These are phyloP conservation scores for Cydonia oblonga DNA, from an alignment of 331 rosid genomes.

Conservation along the genomic window DNA sequence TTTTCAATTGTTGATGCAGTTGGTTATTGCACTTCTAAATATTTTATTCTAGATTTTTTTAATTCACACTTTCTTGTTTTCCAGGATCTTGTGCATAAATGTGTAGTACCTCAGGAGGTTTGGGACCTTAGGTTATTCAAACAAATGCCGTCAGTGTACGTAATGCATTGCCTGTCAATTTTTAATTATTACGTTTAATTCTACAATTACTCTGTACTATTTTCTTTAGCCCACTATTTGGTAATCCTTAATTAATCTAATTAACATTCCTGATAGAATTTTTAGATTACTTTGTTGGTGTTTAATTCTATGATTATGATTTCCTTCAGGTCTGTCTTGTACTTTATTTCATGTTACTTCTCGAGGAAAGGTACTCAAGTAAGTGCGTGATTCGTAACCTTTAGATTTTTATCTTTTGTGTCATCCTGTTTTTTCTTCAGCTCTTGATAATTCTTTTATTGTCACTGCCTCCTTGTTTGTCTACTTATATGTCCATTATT, in stretches of 20 bases:
- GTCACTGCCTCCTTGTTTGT: not conserved
- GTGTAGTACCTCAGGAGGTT: conserved; percentile 71
- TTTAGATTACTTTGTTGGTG: not conserved
- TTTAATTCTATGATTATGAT: conserved; percentile 10
- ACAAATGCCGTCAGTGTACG: conserved; percentile 62
- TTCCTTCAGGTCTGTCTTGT: conserved; percentile 63
- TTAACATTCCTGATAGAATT: not conserved
- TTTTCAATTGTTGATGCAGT: not conserved
- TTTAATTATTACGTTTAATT: not conserved
- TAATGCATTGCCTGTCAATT: conserved; percentile 14
- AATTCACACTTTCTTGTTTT: conserved; percentile 16
- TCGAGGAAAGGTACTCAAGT: conserved; percentile 69
- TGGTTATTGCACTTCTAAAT: not conserved
- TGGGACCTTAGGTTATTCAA: conserved; percentile 89
- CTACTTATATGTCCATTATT: not conserved
- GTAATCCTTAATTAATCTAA: not conserved
- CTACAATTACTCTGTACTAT: not conserved
- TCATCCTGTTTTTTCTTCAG: not conserved
- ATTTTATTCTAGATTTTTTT: conserved; percentile 3
- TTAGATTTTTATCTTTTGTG: not conserved
- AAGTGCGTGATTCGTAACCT: conserved; percentile 23
- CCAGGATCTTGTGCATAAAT: conserved; percentile 52
- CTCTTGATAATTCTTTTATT: not conserved
- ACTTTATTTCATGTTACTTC: conserved; percentile 74
- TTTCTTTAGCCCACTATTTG: not conserved